Base-by-base conservation (phyloP, 2,329 filamentous ascomycete genomes). In the Aspergillus melleus region DNA sequence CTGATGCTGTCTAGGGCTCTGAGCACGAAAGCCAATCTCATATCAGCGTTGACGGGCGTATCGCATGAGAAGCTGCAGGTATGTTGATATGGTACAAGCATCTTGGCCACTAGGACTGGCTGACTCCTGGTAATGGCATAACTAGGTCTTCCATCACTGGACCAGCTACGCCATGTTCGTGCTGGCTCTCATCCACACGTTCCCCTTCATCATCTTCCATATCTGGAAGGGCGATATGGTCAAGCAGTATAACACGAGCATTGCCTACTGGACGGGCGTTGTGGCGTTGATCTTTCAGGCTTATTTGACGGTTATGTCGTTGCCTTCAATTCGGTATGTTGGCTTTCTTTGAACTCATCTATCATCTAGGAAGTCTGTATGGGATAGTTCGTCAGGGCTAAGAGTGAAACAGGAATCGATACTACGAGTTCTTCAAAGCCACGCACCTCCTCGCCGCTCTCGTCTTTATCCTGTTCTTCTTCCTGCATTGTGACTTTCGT, bases 391-490 rank as follows among this genome's bases (percentile, higher is more conserved):
- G n/a, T 6, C 24, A 24, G 24, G 4, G 36, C 36, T 42, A 14
- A 42, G n/a, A n/a, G 16, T 42, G 6, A 14, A n/a, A 42, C 26
- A 84, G 84, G 4, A 81, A 82, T 55, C 76, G 80, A 0, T 82
- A 75, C 63, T 87, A 88, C 67, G 85, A 88, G 63, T 83, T 85
- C 66, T 88, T 88, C 80, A 87, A 87, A 64, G 77, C 77, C 3
- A 80, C 82, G 0, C 85, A 88, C 65, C 79, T 83, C 60, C 58
- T 84, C 20, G 79, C 80, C 3, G 84, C 81, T 0, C 62, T 83
- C 3, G 64, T 85, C 1, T 88, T 87, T 64, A 73, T 86, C 19
- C 53, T 87, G 9, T 84, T 86, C 66, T 83, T 88, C 70, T 87
- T 88, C 72, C 76, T 86, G 54, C 85, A 88, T 71, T 87, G 85